Evolutionary conservation across 768 basidiomycete species (phyloP), one percentile per base, ranked within the genome.

Genomic region (Gymnopilus junonius): DNA sequence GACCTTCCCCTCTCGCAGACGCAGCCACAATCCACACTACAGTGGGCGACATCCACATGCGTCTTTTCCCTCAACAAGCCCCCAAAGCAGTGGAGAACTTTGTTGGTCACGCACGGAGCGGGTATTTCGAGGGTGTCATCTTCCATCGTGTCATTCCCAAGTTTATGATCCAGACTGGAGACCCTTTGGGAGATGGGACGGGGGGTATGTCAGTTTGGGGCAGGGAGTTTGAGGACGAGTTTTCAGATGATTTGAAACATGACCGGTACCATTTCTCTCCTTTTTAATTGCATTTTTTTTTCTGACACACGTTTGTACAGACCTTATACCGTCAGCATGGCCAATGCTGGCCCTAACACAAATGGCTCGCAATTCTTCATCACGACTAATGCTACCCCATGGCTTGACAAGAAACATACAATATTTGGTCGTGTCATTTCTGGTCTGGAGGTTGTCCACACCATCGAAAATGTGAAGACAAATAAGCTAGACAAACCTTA

Each of bases 291-390:
- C 42, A 42, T 11, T 29, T 11, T 39, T 43, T 1, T 55, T 65
- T 34, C 31, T 67, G 64, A 59, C 40, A 42, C 17, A 25, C 56
- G 50, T 40, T 21, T 43, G 11, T 65, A 21, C 64, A 95, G 94
- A 58, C 97, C 97, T 0, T 99, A 98, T 73, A 97, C 93, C 3
- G 83, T 98, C 59, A 95, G 93, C 71, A 97, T 97, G 95, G 94
- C 94, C 8, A 95, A 96, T 70, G 93, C 92, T 5, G 96, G 95
- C 4, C 89, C 93, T 7, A 79, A 77, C 46, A 97, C 96, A 35
- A 98, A 98, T 73, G 97, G 95, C 0, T 95, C 93, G 1, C 97
- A 99, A 72, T 99, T 98, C 82, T 99, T 98, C 80, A 94, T 99
- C 73, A 98, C 96, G 8, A 97, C 95, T 4, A 95, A 90, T 2